Conservation (phyloP, 805 yeast species). For the Yarrowia hollandica region DNA sequence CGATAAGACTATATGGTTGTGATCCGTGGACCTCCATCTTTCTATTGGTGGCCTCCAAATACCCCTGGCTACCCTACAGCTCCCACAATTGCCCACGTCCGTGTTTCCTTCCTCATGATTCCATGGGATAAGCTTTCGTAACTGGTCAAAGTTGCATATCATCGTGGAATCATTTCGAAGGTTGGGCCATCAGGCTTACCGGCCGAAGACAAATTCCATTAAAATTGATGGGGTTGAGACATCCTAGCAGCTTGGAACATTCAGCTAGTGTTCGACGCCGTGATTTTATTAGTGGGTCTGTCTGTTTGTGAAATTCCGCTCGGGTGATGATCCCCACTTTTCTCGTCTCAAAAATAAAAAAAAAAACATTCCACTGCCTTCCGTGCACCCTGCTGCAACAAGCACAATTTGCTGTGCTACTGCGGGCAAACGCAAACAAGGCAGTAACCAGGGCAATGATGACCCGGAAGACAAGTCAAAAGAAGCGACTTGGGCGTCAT, state of each 20-base stretch:
- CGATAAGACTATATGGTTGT: too few species aligned
- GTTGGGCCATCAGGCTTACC: not conserved
- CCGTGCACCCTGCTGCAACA: constrained; percentile 20
- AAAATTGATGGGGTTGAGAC: constrained; percentile 10
- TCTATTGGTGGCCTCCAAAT: too few species aligned
- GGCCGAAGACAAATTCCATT: not conserved
- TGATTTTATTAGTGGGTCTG: too few species aligned
- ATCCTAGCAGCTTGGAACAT: not conserved
- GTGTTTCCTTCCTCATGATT: constrained; percentile 5
- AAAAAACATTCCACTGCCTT: constrained; percentile 5
- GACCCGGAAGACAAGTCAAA: not conserved
- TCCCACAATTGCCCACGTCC: not conserved
- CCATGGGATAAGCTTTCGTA: constrained; percentile 13
- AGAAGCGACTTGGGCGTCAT: too few species aligned
- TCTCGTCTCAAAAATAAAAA: too few species aligned
- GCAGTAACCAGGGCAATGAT: not conserved
- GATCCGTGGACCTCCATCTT: too few species aligned
- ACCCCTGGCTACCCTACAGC: not conserved
- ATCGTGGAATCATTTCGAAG: constrained; percentile 27
- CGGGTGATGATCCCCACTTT: too few species aligned
- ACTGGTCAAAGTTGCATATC: constrained; percentile 13
- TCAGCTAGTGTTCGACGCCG: too few species aligned
- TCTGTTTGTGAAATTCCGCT: too few species aligned
- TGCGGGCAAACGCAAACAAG: not conserved
- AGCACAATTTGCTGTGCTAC: constrained; percentile 10